phyloP scores from a whole-genome alignment of 139 green algal genomes.

The Edaphochlamys debaryana region DNA sequence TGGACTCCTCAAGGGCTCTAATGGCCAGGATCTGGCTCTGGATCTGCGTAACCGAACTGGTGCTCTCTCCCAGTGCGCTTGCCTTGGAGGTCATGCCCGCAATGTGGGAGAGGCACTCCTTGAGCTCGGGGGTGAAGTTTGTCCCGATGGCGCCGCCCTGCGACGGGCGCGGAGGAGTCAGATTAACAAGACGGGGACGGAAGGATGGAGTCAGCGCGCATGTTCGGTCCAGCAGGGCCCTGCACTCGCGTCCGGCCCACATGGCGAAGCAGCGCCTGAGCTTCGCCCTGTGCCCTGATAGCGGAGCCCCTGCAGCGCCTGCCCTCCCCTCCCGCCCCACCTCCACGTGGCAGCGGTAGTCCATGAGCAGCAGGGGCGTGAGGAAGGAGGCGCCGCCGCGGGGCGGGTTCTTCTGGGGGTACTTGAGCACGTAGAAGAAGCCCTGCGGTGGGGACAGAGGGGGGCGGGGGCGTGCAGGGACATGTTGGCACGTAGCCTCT shows the following conservation, averaged over 20 bases:
- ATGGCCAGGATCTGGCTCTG: too few species aligned
- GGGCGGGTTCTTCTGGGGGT: constrained; percentile 52
- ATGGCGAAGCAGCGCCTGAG: too few species aligned
- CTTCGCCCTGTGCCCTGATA: too few species aligned
- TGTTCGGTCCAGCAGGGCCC: too few species aligned
- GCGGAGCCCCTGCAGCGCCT: background rate
- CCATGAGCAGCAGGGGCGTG: constrained; percentile 48
- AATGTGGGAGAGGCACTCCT: constrained; percentile 48
- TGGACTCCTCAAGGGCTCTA: too few species aligned
- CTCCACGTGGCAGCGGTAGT: constrained; percentile 64
- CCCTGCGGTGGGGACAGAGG: too few species aligned
- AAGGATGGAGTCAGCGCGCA: background rate
- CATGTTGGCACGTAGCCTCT: too few species aligned
- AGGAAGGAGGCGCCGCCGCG: constrained; percentile 22
- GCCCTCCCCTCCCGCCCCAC: background rate
- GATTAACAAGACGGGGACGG: background rate
- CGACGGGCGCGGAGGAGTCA: background rate
- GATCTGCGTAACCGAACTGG: too few species aligned
- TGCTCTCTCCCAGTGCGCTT: too few species aligned
- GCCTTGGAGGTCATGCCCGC: background rate
- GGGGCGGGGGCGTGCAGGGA: too few species aligned
- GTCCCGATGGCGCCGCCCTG: constrained; percentile 49
- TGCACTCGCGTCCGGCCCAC: too few species aligned
- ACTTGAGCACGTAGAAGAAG: constrained; percentile 65
- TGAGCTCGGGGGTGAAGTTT: constrained; percentile 47